Conservation (phyloP, 441 rosid species). For the Euphorbia celastroides region DNA sequence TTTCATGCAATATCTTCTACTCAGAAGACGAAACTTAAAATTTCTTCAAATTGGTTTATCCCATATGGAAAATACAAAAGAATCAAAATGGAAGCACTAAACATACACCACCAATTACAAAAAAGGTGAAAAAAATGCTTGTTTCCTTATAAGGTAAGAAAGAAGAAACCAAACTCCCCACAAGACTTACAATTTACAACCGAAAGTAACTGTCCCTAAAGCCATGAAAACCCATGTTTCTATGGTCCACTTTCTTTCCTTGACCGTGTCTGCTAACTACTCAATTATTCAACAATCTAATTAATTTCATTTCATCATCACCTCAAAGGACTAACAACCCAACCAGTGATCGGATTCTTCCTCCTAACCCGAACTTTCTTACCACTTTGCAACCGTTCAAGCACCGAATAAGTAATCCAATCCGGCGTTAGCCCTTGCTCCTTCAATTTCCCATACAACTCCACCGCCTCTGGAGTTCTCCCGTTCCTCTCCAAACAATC, state of each 20-base stretch:
- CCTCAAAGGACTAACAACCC: constrained; percentile 80
- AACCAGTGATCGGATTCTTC: constrained; percentile 85
- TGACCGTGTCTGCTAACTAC: background rate
- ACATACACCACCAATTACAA: background rate
- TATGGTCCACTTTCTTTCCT: background rate
- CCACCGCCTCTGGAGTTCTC: constrained; percentile 81
- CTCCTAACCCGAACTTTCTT: constrained; percentile 58
- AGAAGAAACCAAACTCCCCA: background rate
- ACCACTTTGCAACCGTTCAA: constrained; percentile 78
- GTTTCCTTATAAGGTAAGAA: constrained; percentile 7
- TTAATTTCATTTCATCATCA: constrained; percentile 19
- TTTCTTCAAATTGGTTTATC: too few relatives aligned
- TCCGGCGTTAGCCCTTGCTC: constrained; percentile 86
- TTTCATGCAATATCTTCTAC: too few relatives aligned
- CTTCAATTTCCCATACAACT: constrained; percentile 71
- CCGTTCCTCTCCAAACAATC: constrained; percentile 86
- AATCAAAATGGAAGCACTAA: background rate
- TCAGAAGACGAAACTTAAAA: too few relatives aligned
- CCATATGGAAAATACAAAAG: background rate
- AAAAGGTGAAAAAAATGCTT: background rate
- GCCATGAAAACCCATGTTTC: background rate
- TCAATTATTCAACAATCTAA: too few relatives aligned
- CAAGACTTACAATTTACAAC: background rate
- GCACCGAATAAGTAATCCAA: constrained; percentile 72
- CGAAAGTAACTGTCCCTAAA: background rate